Evolutionary conservation across 352 stramenopile genomes (phyloP), one percentile per base, ranked within the genome.

Genomic region (Phytophthora parvispora): DNA sequence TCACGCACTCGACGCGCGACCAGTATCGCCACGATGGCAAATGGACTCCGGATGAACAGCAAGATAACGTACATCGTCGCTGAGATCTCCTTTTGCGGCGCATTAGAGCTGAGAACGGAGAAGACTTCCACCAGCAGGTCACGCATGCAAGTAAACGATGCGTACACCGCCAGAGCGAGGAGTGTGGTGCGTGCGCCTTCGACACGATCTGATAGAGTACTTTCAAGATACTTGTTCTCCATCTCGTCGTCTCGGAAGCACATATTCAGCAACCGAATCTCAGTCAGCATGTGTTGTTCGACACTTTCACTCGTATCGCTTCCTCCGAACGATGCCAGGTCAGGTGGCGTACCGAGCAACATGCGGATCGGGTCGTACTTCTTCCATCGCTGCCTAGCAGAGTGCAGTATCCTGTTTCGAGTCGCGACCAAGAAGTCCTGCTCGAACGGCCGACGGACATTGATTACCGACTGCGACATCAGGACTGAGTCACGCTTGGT

Each of bases 191-290:
- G 83, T 3, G 87, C 84, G 9, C 85, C 89, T 67, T 91, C 84
- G 0, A 93, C 81, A 16, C 89, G 84, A 13, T 89, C 80, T 0
- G 63, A 64, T 0, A 93, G 55, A 15, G 89, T 96, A 6, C 54
- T 83, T 13, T 94, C 83, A 6, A 94, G 70, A 29, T 90, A 96
- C 49, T 84, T 92, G 52, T 81, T 71, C 59, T 96, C 89, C 82
- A 94, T 94, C 1, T 91, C 83, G 0, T 70, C 60, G 10, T 94
- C 79, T 27, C 87, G 77, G 61, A 96, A 96, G 25, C 76, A 70
- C 59, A 96, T 69, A 45, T 88, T 78, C 48, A 84, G 57, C 13
- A 77, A 36, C 13, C 87, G 75, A 42, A 93, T 93, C 65, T 94
- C 83, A 0, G 74, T 67, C 2, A 88, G 67, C 87, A 96, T 94